Percentiles rank a stretch among this genome's conserved stretches.
Evolutionary conservation across 1,284 basidiomycete genomes (phyloP).

Genomic region (Hemileia vastatrix): DNA sequence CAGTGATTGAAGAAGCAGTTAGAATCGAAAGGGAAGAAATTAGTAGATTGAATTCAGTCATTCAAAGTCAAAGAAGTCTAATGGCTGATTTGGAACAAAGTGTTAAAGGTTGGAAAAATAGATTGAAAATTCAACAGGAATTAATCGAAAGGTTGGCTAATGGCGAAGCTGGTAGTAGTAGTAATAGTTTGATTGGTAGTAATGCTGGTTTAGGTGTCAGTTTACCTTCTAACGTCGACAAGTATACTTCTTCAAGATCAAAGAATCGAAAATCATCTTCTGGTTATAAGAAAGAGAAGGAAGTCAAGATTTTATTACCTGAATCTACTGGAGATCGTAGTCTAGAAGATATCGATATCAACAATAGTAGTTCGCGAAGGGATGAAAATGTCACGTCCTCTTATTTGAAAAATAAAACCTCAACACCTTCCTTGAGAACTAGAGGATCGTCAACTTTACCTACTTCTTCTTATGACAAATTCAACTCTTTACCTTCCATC

Average conservation of each 20-base stretch:
- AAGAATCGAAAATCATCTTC: neutral
- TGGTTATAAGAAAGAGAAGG: neutral
- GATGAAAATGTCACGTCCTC: too few relatives aligned
- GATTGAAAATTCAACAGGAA: conserved; percentile 32
- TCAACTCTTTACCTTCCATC: too few relatives aligned
- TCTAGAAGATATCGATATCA: neutral
- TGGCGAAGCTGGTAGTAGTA: neutral
- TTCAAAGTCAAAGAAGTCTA: conserved; percentile 31
- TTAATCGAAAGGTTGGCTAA: conserved; percentile 31
- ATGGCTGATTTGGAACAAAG: conserved; percentile 36
- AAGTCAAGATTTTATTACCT: neutral
- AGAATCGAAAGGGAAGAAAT: too few relatives aligned
- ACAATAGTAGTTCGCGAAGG: neutral
- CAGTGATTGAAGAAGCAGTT: too few relatives aligned
- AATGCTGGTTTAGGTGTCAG: neutral
- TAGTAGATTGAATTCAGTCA: conserved; percentile 35
- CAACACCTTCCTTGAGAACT: too few relatives aligned
- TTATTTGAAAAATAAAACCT: neutral
- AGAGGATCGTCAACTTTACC: too few relatives aligned
- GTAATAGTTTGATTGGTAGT: neutral
- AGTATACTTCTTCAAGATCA: neutral
- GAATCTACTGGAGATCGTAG: neutral
- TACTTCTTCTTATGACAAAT: too few relatives aligned
- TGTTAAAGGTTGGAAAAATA: conserved; percentile 33
- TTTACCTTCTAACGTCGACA: neutral